phyloP scores from a whole-genome alignment of 331 rosid species.

The Cydonia oblonga region DNA sequence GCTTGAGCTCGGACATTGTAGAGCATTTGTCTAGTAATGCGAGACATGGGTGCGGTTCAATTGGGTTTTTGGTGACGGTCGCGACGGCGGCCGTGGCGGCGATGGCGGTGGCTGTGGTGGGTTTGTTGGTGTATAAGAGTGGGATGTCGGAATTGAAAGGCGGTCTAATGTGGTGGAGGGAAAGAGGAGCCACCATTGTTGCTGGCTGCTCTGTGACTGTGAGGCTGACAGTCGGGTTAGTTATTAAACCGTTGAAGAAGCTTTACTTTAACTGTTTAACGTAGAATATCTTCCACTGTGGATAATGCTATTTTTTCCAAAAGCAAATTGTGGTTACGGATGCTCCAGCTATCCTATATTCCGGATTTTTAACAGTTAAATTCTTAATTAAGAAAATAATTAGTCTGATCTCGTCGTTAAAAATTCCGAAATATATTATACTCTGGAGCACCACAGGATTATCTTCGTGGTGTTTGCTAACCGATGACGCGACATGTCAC shows the following conservation, averaged over 20 bases:
- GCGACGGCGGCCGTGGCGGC: neutral
- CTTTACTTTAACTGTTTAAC: neutral
- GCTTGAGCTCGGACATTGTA: conserved; percentile 13
- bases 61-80: neutral
- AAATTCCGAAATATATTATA: too few relatives aligned
- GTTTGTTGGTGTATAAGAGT: neutral
- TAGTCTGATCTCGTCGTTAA: too few relatives aligned
- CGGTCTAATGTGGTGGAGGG: conserved; percentile 1
- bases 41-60: conserved; percentile 7
- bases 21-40: conserved; percentile 12
- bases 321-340: neutral
- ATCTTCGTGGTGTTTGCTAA: fast-evolving
- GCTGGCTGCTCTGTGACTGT: neutral
- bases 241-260: neutral
- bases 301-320: neutral
- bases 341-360: neutral
- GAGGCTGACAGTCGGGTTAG: neutral
- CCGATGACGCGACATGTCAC: neutral
- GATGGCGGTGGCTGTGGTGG: neutral
- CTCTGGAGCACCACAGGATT: fast-evolving
- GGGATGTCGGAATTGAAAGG: neutral
- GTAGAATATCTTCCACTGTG: neutral
- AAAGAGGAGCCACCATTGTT: conserved; percentile 10
- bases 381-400: too few relatives aligned
- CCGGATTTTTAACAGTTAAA: neutral